Evolutionary conservation across 1,284 basidiomycete species (phyloP), one percentile per base, ranked within the genome.

Genomic region (Sanghuangporus baumii): DNA sequence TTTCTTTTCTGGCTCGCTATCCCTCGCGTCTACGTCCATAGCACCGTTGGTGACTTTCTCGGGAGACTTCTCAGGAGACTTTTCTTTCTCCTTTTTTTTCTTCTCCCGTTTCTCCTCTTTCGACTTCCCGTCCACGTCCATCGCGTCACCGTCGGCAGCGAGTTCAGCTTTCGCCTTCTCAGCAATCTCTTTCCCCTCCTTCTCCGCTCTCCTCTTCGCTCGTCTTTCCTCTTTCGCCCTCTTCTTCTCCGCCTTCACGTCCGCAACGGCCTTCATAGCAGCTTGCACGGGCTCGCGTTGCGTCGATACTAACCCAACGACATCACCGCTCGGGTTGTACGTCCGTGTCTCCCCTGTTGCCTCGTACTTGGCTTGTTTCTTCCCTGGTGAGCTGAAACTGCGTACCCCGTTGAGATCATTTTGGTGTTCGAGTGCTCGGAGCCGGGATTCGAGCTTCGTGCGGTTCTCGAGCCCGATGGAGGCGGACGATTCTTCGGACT

Each of bases 381-480:
- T 84, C 71, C 82, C 81, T 59, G 78, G 78, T 63, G 86, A 81
- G 37, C 81, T 79, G 74, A 87, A 84, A 69, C 84, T 78, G 68
- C 88, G 82, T 68, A 86, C 78, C 69, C 84, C 76, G 36, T 84
- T 80, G 48, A 87, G 81, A 65, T 95, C 94, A 54, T 82, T 80
- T 66, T 92, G 88, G 71, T 90, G 82, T 73, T 99, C 96, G 54
- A 99, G 83, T 1, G 89, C 88, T 41, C 94, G 92, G 51, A 99
- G 79, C 47, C 96, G 89, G 16, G 94, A 93, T 77, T 99, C 97
- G 66, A 99, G 88, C 77, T 97, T 98, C 67, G 91, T 87, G 55
- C 96, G 92, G 76, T 95, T 93, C 72, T 95, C 92, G 67, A 98
- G 78, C 67, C 96, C 96, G 71, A 98, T 88, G 69, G 93, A 86